phyloP scores from a whole-genome alignment of 345 rosid genomes.

The Trapa bicornis region DNA sequence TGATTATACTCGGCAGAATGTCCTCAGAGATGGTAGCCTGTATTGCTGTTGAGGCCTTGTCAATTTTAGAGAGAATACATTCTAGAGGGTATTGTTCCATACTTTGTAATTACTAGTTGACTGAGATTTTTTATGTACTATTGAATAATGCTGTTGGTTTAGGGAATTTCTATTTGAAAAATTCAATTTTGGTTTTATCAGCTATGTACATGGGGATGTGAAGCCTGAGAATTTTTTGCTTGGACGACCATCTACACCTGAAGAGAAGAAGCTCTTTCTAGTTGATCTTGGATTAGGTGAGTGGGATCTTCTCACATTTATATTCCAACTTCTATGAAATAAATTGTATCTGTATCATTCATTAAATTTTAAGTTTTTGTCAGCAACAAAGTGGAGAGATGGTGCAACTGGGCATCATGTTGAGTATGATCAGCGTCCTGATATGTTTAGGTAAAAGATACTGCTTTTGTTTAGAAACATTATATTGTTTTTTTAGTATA shows the following conservation, averaged over 20 bases:
- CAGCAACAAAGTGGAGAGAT: constrained; percentile 96
- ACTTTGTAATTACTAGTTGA: neutral
- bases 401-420: constrained; percentile 66
- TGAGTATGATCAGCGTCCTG: constrained; percentile 98
- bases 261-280: constrained; percentile 80
- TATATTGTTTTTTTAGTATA: neutral
- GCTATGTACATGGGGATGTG: constrained; percentile 96
- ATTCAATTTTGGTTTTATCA: constrained; percentile 12
- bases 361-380: constrained; percentile 10
- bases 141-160: neutral
- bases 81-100: constrained; percentile 60
- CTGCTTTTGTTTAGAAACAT: too few species aligned
- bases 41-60: constrained; percentile 84
- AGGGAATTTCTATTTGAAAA: neutral
- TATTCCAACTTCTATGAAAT: neutral
- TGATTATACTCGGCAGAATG: constrained; percentile 45
- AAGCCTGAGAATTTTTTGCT: constrained; percentile 94
- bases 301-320: constrained; percentile 8
- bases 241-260: constrained; percentile 78
- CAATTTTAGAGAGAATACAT: constrained; percentile 90
- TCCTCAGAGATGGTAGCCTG: constrained; percentile 94
- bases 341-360: neutral
- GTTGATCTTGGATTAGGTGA: constrained; percentile 90
- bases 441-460: constrained; percentile 70
- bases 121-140: neutral